Evolutionary conservation across 129 eudicot genomes (phyloP).

Genomic region (Rutidosis leptorrhynchoides): DNA sequence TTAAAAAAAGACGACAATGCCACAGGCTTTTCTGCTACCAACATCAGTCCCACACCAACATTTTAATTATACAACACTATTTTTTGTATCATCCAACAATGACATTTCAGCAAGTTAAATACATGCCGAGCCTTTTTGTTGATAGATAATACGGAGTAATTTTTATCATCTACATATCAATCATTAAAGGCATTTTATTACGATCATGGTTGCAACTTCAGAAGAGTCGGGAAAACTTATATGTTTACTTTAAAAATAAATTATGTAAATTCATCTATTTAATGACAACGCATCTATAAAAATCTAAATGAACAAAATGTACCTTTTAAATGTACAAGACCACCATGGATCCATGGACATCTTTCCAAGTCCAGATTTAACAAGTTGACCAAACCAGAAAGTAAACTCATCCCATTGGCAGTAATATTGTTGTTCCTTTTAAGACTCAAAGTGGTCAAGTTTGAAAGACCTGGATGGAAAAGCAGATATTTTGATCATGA

Average conservation of each 20-base stretch:
- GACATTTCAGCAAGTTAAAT: not conserved
- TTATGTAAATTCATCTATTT: too few species aligned
- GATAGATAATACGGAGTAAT: too few species aligned
- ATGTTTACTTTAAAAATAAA: not conserved
- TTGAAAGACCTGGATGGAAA: constrained; percentile 57
- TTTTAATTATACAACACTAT: not conserved
- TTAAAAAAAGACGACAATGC: not conserved
- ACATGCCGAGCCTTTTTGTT: not conserved
- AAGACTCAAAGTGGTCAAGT: constrained; percentile 61
- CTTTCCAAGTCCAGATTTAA: constrained; percentile 79
- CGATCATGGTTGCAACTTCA: not conserved
- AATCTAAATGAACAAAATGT: constrained; percentile 19
- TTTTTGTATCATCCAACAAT: not conserved
- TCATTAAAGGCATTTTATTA: not conserved
- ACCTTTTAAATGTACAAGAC: constrained; percentile 77
- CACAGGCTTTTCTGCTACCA: not conserved
- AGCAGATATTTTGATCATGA: not conserved
- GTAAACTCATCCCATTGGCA: constrained; percentile 63
- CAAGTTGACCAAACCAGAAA: constrained; percentile 58
- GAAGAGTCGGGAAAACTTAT: not conserved
- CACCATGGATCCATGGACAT: constrained; percentile 78
- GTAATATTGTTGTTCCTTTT: constrained; percentile 64
- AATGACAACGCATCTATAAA: constrained; percentile 32
- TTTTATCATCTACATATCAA: not conserved
- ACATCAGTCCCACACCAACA: constrained; percentile 30